Base-by-base conservation (phyloP, 2,329 filamentous ascomycete species). In the Paecilomyces sp. region DNA sequence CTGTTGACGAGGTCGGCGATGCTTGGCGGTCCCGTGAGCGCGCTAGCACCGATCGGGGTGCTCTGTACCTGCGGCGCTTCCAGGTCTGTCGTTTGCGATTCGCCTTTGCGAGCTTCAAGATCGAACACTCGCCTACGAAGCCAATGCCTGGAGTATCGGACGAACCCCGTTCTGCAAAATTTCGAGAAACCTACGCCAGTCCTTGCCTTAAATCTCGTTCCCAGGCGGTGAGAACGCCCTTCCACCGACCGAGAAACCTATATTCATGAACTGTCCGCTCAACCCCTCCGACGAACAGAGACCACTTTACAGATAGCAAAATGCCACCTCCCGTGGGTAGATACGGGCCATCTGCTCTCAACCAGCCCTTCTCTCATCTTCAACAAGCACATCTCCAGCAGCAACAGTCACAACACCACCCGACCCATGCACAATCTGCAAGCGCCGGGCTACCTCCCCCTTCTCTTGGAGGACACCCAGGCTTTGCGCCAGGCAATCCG, bases 381-480 rank as follows among this genome's bases (percentile, higher is more conserved):
- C 82, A 83, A 65, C 80, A 77, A 65, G 78, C 74, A 62, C 74
- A 80, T 64, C 70, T 81, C 62, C 74, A 76, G 31, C 78, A 81
- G 60, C 75, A 77, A 58, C 74, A 77, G 63, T 69, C 74, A 60
- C 77, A 79, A 57, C 77, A 76, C 51, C 71, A 76, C 64, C 67
- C 71, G 58, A 67, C 68, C 18, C 74, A 77, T 61, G 67, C 79
- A 56, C 79, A 80, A 68, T 74, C 76, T 52, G 74, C 76, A 67
- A 79, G 75, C 62, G 71, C 75, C 55, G 77, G 77, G 57, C 77
- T 84, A 2, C 81, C 81, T 57, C 80, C 81, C 63, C 83, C 84
- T 58, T 82, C 80, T 54, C 79, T 92, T 59, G 83, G 84, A 64
- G 81, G 83, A 61, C 89, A 90, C 71, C 86, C 89, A 56, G 83